Evolutionary conservation across 2,329 filamentous ascomycete species (phyloP).

Genomic region (Botrytis byssoidea): DNA sequence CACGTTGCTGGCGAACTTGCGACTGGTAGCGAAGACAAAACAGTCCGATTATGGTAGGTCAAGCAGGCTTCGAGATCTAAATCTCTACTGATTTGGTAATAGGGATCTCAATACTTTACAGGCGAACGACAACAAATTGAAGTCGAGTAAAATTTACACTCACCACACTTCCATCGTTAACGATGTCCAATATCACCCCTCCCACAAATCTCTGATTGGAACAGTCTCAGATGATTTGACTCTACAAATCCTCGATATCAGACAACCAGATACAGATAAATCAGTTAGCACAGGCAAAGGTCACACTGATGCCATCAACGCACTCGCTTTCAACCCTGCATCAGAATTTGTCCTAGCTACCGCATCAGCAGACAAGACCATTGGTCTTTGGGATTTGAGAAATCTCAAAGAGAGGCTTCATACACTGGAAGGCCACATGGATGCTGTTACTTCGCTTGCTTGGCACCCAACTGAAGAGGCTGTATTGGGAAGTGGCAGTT

Average conservation of each 20-base stretch:
- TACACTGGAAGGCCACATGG: constrained; percentile 81
- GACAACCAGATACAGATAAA: constrained; percentile 62
- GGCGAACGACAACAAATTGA: constrained; percentile 66
- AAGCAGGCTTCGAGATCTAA: constrained; percentile 4
- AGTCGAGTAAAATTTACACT: constrained; percentile 72
- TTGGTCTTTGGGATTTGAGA: constrained; percentile 92
- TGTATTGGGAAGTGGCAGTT: constrained; percentile 86
- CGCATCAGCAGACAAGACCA: constrained; percentile 90
- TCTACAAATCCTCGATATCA: constrained; percentile 87
- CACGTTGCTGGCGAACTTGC: constrained; percentile 74
- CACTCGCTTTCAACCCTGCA: constrained; percentile 89
- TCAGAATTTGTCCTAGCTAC: constrained; percentile 90
- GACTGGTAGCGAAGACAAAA: constrained; percentile 88
- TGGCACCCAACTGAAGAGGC: constrained; percentile 93
- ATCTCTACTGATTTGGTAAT: constrained; percentile 10
- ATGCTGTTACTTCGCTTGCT: constrained; percentile 85
- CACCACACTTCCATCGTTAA: constrained; percentile 92
- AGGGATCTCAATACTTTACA: constrained; percentile 80
- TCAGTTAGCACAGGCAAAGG: constrained; percentile 71
- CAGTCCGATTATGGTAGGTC: constrained; percentile 81
- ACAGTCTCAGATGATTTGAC: constrained; percentile 95
- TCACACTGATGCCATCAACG: constrained; percentile 91
- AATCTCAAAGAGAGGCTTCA: constrained; percentile 89
- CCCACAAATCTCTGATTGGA: constrained; percentile 80
- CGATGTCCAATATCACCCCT: constrained; percentile 92